phyloP scores from a whole-genome alignment of 2,329 filamentous ascomycete genomes.

The Diaporthe humulicola region DNA sequence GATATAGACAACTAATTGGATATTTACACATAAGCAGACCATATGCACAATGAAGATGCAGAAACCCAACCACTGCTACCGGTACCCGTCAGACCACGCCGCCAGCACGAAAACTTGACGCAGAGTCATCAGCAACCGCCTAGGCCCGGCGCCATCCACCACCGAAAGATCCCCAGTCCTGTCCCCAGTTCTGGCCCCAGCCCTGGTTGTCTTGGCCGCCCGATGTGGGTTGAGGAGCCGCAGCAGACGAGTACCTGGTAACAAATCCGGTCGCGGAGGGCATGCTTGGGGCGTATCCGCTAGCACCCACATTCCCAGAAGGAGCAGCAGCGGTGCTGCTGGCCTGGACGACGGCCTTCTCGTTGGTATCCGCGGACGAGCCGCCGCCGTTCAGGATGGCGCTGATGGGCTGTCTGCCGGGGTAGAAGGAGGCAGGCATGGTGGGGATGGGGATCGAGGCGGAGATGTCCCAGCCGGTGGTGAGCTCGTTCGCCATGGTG shows the following conservation, averaged over 20 bases:
- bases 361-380: conserved; percentile 9
- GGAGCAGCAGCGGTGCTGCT: neutral
- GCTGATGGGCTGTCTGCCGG: conserved; percentile 35
- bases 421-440: conserved; percentile 39
- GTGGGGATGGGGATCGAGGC: conserved; percentile 36
- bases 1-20: neutral
- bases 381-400: conserved; percentile 33
- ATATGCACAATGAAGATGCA: neutral
- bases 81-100: neutral
- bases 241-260: conserved; percentile 19
- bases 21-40: neutral
- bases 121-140: neutral
- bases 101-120: neutral
- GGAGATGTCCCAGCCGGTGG: conserved; percentile 34
- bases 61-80: neutral
- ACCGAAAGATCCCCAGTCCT: conserved; percentile 14
- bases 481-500: conserved; percentile 41
- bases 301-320: neutral
- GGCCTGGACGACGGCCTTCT: conserved; percentile 12
- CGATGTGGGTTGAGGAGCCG: conserved; percentile 6
- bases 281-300: neutral
- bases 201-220: neutral
- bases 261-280: conserved; percentile 4
- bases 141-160: conserved; percentile 5
- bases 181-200: conserved; percentile 18